Evolutionary conservation across 805 yeast genomes (phyloP).

Genomic region (Lachancea lanzarotensis): DNA sequence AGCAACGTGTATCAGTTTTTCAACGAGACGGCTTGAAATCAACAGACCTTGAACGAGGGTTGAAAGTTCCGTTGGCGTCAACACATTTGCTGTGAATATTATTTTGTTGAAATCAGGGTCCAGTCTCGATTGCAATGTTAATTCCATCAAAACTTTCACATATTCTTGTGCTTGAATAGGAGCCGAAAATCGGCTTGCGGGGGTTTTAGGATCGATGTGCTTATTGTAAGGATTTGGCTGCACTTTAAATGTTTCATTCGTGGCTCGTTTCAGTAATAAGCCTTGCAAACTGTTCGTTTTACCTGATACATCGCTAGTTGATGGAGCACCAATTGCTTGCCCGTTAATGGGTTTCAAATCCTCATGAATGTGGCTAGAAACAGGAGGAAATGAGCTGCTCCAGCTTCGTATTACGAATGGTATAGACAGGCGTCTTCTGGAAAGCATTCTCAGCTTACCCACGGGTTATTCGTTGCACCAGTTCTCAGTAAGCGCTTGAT

Average conservation of each 20-base stretch:
- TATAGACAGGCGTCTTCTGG: not conserved
- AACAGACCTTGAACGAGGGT: slow-evolving; percentile 12
- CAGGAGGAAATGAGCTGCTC: slow-evolving; percentile 11
- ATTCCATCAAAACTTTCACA: slow-evolving; percentile 9
- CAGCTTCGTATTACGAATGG: slow-evolving; percentile 8
- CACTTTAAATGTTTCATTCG: too few species aligned
- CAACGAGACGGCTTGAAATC: slow-evolving; percentile 2
- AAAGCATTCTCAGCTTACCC: slow-evolving; percentile 1
- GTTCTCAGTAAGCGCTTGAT: not conserved
- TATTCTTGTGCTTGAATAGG: slow-evolving; percentile 4
- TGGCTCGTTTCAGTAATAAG: not conserved
- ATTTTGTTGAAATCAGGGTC: not conserved
- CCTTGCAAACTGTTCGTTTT: not conserved
- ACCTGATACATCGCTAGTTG: too few species aligned
- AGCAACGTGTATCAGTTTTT: slow-evolving; percentile 9
- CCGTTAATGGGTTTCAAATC: not conserved
- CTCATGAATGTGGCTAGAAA: not conserved
- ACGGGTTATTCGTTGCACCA: not conserved
- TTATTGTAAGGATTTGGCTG: too few species aligned
- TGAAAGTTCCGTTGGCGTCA: slow-evolving; percentile 12
- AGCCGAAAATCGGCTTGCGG: not conserved
- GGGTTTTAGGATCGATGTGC: not conserved
- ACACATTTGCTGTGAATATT: slow-evolving; percentile 8
- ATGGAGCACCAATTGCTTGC: too few species aligned
- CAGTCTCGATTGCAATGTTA: slow-evolving; percentile 9